Base-by-base conservation (phyloP, 495 filamentous ascomycete species). In the Hypoxylon crocopeplum region DNA sequence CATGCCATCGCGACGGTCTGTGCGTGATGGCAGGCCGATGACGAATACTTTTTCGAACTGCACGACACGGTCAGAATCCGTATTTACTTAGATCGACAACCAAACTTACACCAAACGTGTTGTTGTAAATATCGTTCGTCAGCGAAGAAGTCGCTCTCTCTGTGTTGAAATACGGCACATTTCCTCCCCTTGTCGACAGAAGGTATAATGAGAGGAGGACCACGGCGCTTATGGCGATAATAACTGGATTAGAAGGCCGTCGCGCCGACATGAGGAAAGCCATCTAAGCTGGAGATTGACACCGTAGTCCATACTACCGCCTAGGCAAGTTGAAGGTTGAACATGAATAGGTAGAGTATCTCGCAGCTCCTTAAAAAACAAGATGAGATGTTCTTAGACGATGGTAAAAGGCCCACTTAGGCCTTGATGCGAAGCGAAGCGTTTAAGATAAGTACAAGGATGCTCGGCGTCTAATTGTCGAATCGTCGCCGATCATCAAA, bases 1-100 rank as follows among this genome's bases (percentile, higher is more conserved):
- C n/a, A 86, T 71, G n/a, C 73, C 78, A 69, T 86, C 83, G 19
- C 79, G 79, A 36, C 82, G 79, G 52, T 85, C 83, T 2, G 81
- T 77, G 33, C 83, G 72, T 7, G 76, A 71, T 5, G 77, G 76
- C 16, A 84, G 56, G 13, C 76, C 76, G 19, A 84, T 73, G 36
- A 82, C 78, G 59, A 82, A 83, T 30, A 85, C 75, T 50, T 81
- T 79, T 34, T 81, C 64, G 54, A 83, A 82, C 81, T 82, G 40
- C 7, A 10, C 15, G n/a, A n/a, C 1, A n/a, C 12, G 5, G n/a
- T 41, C 27, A 33, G 37, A 19, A 11, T 13, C 17, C n/a, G n/a
- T n/a, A n/a, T n/a, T n/a, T n/a, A n/a, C n/a, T n/a, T n/a, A n/a
- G n/a, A n/a, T n/a, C n/a, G n/a, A n/a, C n/a, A n/a, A n/a, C n/a